Percentiles rank a stretch among this genome's conserved stretches.
Evolutionary conservation across 2,329 filamentous ascomycete genomes (phyloP).

Genomic region (Leptographium lundbergii): DNA sequence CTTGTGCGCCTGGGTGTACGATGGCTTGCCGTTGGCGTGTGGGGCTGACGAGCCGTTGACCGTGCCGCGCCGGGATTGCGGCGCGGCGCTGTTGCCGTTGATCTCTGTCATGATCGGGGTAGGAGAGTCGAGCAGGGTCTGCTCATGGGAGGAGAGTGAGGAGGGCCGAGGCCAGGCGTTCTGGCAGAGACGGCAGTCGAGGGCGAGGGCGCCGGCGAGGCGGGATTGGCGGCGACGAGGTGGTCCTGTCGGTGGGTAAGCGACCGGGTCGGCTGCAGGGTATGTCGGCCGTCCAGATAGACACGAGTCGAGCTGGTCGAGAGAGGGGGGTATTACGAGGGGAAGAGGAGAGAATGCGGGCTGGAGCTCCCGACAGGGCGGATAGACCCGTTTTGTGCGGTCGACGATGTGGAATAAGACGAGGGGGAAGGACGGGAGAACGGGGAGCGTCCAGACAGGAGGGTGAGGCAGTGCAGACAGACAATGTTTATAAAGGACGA

Average conservation of each 20-base stretch:
- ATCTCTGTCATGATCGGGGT: slow-evolving; percentile 33
- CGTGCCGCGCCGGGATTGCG: slow-evolving; percentile 10
- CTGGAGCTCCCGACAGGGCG: background rate
- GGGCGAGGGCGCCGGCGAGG: too few species aligned
- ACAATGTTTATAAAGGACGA: background rate
- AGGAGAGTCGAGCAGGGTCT: background rate
- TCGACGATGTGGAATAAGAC: background rate
- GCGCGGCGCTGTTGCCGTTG: slow-evolving; percentile 23
- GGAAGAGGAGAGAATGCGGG: background rate
- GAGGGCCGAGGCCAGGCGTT: background rate
- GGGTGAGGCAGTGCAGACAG: background rate
- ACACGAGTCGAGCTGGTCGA: background rate
- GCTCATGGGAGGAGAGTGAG: background rate
- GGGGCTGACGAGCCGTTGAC: slow-evolving; percentile 36
- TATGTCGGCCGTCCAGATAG: background rate
- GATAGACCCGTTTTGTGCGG: background rate
- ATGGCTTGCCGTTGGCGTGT: slow-evolving; percentile 43
- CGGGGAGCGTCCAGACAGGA: background rate
- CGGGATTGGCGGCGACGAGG: too few species aligned
- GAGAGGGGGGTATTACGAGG: background rate
- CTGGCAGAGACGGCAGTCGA: too few species aligned
- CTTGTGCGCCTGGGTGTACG: slow-evolving; percentile 69
- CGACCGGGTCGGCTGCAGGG: background rate
- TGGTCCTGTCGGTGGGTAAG: background rate
- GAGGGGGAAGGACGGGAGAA: background rate